phyloP scores from a whole-genome alignment of 352 stramenopile genomes.

The Elongisporangium undulatum region DNA sequence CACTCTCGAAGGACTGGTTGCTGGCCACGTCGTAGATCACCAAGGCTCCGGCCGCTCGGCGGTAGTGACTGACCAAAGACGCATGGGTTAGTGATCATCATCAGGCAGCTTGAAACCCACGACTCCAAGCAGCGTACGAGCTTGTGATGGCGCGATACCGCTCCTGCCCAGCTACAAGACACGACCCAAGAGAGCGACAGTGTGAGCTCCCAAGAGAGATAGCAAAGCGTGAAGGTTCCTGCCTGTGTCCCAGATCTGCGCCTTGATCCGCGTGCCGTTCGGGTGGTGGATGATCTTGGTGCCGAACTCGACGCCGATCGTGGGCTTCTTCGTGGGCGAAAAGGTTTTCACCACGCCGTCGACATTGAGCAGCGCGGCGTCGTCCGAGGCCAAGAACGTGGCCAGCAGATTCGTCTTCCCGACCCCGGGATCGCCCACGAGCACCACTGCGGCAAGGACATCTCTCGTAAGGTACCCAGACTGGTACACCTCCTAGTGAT shows the following conservation, averaged over 20 bases:
- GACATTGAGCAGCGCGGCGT: conserved; percentile 16
- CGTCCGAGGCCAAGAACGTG: conserved; percentile 59
- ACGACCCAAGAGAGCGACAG: background rate
- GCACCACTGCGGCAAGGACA: conserved; percentile 36
- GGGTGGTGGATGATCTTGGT: conserved; percentile 72
- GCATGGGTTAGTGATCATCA: background rate
- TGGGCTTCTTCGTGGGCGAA: conserved; percentile 58
- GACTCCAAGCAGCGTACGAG: conserved; percentile 32
- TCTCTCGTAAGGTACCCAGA: background rate
- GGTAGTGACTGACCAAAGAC: conserved; percentile 48
- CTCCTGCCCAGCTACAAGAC: conserved; percentile 50
- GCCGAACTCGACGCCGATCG: conserved; percentile 80
- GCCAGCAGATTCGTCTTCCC: conserved; percentile 90
- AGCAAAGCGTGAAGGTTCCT: conserved; percentile 1
- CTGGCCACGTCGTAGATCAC: conserved; percentile 79
- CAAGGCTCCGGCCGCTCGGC: conserved; percentile 61
- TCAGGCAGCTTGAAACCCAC: background rate
- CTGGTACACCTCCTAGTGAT: background rate
- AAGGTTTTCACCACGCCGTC: conserved; percentile 40
- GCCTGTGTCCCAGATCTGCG: conserved; percentile 81
- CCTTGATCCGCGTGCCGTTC: conserved; percentile 79
- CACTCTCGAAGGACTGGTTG: conserved; percentile 59
- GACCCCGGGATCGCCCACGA: conserved; percentile 81
- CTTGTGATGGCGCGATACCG: conserved; percentile 81
- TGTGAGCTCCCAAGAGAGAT: background rate